These are phyloP conservation scores for Zymoseptoria passerinii DNA, from an alignment of 2,329 filamentous ascomycete genomes.

Conservation along the genomic window DNA sequence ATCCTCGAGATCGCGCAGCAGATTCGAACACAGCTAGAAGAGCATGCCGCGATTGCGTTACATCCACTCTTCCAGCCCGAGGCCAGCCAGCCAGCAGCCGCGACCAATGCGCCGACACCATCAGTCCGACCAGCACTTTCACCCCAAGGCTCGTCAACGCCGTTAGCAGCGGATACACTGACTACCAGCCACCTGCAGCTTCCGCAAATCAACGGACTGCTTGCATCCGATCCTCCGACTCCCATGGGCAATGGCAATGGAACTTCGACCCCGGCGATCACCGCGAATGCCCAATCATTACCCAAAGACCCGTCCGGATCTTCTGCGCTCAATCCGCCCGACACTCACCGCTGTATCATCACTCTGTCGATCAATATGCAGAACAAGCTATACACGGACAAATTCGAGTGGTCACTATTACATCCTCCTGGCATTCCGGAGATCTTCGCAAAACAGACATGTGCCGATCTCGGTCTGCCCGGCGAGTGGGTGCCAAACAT, in stretches of 20 bases:
- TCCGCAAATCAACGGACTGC: slow-evolving; percentile 45
- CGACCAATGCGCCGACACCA: slow-evolving; percentile 24
- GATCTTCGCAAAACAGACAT: slow-evolving; percentile 84
- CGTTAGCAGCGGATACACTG: slow-evolving; percentile 26
- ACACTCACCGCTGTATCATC: slow-evolving; percentile 89
- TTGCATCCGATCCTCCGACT: slow-evolving; percentile 36
- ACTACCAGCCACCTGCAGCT: slow-evolving; percentile 24
- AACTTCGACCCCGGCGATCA: slow-evolving; percentile 46
- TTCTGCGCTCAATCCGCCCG: slow-evolving; percentile 74
- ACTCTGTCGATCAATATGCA: slow-evolving; percentile 84
- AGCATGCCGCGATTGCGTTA: slow-evolving; percentile 88
- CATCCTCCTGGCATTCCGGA: slow-evolving; percentile 89
- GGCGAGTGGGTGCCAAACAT: slow-evolving; percentile 93
- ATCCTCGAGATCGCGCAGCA: slow-evolving; percentile 82
- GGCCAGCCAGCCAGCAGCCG: slow-evolving; percentile 19
- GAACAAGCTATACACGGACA: slow-evolving; percentile 89
- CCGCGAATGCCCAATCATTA: slow-evolving; percentile 60
- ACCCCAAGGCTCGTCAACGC: slow-evolving; percentile 44
- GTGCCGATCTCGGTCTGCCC: slow-evolving; percentile 77
- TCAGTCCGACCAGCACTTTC: slow-evolving; percentile 36
- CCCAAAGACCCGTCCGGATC: slow-evolving; percentile 21
- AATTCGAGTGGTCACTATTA: slow-evolving; percentile 93
- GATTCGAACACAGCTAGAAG: slow-evolving; percentile 88
- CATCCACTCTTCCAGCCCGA: slow-evolving; percentile 80
- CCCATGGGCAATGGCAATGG: slow-evolving; percentile 40